Conservation (phyloP, 2,329 filamentous ascomycete genomes). For the Graphilbum fragrans region DNA sequence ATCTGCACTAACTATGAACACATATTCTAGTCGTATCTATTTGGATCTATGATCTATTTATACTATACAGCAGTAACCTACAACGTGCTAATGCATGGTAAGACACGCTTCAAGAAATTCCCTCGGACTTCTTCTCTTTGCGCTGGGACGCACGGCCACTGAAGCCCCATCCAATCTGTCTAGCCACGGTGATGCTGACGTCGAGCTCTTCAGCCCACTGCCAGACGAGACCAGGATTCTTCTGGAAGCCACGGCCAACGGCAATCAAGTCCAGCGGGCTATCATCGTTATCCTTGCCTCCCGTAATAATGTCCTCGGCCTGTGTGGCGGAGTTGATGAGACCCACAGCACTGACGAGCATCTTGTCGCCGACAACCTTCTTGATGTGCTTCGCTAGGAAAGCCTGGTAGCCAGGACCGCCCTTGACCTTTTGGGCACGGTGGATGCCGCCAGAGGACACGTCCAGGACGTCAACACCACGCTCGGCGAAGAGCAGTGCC, state of each 20-base stretch:
- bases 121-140: neutral
- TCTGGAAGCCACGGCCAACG: conserved; percentile 42
- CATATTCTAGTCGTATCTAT: too few relatives aligned
- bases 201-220: conserved; percentile 41
- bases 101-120: too few relatives aligned
- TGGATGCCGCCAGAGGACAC: conserved; percentile 58
- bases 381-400: conserved; percentile 60
- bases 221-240: conserved; percentile 45
- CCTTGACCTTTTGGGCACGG: conserved; percentile 40
- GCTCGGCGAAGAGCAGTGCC: conserved; percentile 48
- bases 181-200: conserved; percentile 30
- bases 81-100: too few relatives aligned
- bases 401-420: conserved; percentile 57
- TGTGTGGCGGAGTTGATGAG: conserved; percentile 30
- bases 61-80: too few relatives aligned
- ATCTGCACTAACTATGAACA: too few relatives aligned
- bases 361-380: conserved; percentile 51
- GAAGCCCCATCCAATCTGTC: conserved; percentile 46
- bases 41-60: too few relatives aligned
- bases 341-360: conserved; percentile 34
- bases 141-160: conserved; percentile 17
- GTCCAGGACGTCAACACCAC: conserved; percentile 65
- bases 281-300: conserved; percentile 15
- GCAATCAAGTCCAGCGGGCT: conserved; percentile 35
- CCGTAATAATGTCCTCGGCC: conserved; percentile 34